phyloP scores from a whole-genome alignment of 73 alveolate species.

The Loxodes magnus region DNA sequence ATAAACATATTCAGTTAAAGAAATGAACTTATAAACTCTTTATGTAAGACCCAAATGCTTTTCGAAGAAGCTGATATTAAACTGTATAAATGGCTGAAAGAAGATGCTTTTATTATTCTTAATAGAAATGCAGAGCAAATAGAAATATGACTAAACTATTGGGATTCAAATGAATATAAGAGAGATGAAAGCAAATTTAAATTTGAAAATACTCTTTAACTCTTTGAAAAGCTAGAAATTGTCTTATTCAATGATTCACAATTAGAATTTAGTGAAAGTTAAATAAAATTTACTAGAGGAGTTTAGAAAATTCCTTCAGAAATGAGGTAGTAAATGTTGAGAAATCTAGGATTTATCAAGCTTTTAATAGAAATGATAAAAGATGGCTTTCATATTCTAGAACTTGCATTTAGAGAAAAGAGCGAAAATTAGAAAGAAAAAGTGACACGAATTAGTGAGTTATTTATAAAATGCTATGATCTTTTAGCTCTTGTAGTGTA shows the following conservation, averaged over 20 bases:
- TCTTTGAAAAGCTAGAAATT: background rate
- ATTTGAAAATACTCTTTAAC: background rate
- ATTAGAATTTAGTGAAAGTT: background rate
- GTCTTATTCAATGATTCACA: background rate
- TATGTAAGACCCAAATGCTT: too few species aligned
- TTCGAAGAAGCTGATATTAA: too few species aligned
- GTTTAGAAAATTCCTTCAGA: background rate
- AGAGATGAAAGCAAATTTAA: background rate
- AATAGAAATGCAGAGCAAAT: background rate
- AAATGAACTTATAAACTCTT: too few species aligned
- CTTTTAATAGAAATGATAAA: background rate
- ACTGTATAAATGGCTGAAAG: too few species aligned
- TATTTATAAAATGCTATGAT: background rate
- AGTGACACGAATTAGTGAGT: background rate
- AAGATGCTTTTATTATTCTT: too few species aligned
- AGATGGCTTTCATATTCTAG: slow-evolving; percentile 10
- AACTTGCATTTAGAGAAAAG: background rate
- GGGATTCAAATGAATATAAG: background rate
- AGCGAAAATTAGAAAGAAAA: background rate
- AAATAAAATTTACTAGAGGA: too few species aligned
- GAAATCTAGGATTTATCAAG: background rate
- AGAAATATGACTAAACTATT: background rate
- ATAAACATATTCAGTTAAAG: too few species aligned
- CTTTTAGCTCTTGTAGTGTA: background rate
- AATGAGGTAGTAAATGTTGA: slow-evolving; percentile 1